Base-by-base conservation (phyloP, 371 early-diverging fungal genomes). In the Chytridium lagenaria region DNA sequence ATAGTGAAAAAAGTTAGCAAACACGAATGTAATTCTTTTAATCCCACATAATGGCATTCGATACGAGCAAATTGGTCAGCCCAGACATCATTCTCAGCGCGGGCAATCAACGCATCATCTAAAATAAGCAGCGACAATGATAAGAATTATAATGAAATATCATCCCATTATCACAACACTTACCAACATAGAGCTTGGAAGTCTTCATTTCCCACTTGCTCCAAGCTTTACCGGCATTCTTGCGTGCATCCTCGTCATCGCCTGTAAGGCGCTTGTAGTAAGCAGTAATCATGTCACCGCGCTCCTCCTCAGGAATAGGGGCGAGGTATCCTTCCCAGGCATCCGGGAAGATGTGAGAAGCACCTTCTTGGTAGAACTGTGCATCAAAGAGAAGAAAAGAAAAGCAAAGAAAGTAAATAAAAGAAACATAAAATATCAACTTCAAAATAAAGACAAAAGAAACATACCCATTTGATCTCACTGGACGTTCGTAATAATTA, bases 31-130 rank as follows among this genome's bases (percentile, higher is more conserved):
- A 61, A 72, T 1, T 40, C 15, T 33, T 12, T 19, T 22, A 49
- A 5, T 30, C 49, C 38, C 30, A 74, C 70, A 72, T 83, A 89
- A 75, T 88, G 88, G 77, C 86, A 88, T 59, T 77, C 90, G 68
- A 90, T 90, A 38, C 91, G 81, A 12, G 91, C 90, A 78, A 91
- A 91, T 34, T 85, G 85, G 44, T 89, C 74, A 0, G 89, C 81
- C 86, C 86, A 91, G n/a, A 75, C 80, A 67, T 85, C 87, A 63
- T 86, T 77, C 19, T 86, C 81, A 3, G 86, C 89, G 71, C 84
- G 87, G 69, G 78, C 80, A 40, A 91, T 72, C 59, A 81, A 80
- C 12, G 75, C 81, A 7, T 88, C 87, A 33, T 80, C 78, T 44
- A 44, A 44, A 75, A 76, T n/a, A 75, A 38, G 19, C 39, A 76